A percentile compares a stretch with the other conserved stretches of the same genome.
Evolutionary conservation across 768 basidiomycete species (phyloP).

Genomic region (Collybia sp.): DNA sequence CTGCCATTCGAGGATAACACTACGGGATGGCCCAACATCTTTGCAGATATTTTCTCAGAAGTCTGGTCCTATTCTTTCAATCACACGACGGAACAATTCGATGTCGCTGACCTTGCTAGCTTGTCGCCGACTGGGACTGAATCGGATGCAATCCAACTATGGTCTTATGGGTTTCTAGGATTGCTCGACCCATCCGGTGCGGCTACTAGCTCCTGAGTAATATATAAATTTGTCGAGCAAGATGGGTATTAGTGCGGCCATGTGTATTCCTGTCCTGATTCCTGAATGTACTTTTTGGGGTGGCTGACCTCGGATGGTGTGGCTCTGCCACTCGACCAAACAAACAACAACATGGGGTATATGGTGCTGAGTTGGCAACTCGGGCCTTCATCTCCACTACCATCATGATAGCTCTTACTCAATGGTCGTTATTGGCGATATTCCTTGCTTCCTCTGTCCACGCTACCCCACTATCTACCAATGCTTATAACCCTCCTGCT

Average conservation of each 20-base stretch:
- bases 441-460: conserved; percentile 29
- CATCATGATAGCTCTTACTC: conserved; percentile 39
- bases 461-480: conserved; percentile 50
- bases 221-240: too few relatives aligned
- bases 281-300: too few relatives aligned
- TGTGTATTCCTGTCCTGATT: too few relatives aligned
- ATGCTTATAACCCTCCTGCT: conserved; percentile 21
- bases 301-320: too few relatives aligned
- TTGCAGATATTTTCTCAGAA: conserved; percentile 31
- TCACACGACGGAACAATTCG: conserved; percentile 27
- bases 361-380: too few relatives aligned
- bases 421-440: conserved; percentile 39
- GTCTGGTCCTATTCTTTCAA: conserved; percentile 35
- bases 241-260: too few relatives aligned
- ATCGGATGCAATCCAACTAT: conserved; percentile 37
- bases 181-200: conserved; percentile 24
- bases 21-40: conserved; percentile 5
- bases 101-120: conserved; percentile 31
- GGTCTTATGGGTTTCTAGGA: conserved; percentile 39
- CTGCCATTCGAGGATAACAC: not conserved
- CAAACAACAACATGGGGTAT: too few relatives aligned
- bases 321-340: too few relatives aligned
- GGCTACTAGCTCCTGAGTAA: not conserved
- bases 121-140: conserved; percentile 35
- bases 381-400: conserved; percentile 13